Conservation (phyloP, 805 yeast genomes). For the Saccharomyces jurei region DNA sequence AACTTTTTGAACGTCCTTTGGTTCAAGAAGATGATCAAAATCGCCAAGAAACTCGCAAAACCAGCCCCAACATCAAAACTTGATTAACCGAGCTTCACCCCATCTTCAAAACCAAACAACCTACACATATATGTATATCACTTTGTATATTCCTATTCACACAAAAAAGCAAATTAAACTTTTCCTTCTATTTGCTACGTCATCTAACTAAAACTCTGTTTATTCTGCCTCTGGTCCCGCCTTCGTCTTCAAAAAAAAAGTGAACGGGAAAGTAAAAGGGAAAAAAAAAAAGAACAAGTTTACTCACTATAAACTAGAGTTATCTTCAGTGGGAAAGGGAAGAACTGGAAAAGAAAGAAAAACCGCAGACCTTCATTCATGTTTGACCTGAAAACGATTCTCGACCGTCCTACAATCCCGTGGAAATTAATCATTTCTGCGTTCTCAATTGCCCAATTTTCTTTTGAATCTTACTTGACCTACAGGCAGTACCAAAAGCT, state of each 20-base stretch:
- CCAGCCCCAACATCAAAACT: no score
- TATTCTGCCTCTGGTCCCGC: background rate
- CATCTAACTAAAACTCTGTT: background rate
- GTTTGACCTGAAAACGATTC: constrained; percentile 35
- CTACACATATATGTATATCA: background rate
- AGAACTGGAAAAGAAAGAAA: constrained; percentile 10
- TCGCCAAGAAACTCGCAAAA: constrained; percentile 50
- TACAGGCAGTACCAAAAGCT: constrained; percentile 71
- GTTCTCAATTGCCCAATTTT: constrained; percentile 64
- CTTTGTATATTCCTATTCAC: background rate
- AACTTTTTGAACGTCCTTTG: constrained; percentile 69
- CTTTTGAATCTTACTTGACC: constrained; percentile 65
- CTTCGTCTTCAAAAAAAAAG: background rate
- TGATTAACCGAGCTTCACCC: no score
- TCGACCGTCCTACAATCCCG: constrained; percentile 62
- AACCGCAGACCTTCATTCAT: background rate
- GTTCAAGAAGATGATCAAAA: constrained; percentile 78
- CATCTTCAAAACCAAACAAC: background rate
- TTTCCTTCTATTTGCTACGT: background rate
- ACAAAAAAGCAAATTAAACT: background rate
- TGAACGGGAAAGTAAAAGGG: background rate
- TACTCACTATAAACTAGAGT: constrained; percentile 13
- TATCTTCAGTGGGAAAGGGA: background rate
- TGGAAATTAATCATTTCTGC: constrained; percentile 77
- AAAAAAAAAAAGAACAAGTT: constrained; percentile 7